These are phyloP conservation scores for Rhinocladiella similis DNA, from an alignment of 2,329 filamentous ascomycete species.

Conservation along the genomic window DNA sequence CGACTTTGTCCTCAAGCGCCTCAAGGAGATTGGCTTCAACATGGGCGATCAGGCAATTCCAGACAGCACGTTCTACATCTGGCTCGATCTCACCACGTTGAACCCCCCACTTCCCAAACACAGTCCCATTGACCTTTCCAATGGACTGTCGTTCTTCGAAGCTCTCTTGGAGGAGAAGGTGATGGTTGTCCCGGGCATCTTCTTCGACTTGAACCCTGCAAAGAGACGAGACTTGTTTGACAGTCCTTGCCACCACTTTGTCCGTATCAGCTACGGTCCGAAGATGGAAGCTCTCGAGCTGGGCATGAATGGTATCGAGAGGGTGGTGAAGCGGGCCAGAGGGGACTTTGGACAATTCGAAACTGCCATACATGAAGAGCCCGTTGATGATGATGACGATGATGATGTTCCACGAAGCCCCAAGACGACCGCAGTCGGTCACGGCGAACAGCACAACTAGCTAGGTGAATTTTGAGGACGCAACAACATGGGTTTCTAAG, in stretches of 20 bases:
- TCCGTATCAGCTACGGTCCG: conserved; percentile 77
- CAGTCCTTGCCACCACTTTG: conserved; percentile 89
- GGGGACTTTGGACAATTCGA: conserved; percentile 31
- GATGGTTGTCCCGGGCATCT: conserved; percentile 95
- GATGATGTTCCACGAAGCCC: conserved; percentile 7
- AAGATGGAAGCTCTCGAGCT: conserved; percentile 75
- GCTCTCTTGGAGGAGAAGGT: conserved; percentile 91
- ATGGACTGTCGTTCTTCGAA: conserved; percentile 96
- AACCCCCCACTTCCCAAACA: conserved; percentile 55
- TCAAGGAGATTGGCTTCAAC: conserved; percentile 80
- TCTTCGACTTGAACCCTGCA: conserved; percentile 93
- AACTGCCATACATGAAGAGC: conserved; percentile 23
- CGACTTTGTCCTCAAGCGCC: conserved; percentile 80
- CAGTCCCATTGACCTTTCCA: conserved; percentile 71
- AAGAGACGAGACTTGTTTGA: conserved; percentile 90
- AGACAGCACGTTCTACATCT: conserved; percentile 93
- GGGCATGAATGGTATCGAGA: conserved; percentile 82
- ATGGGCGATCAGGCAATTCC: conserved; percentile 71
- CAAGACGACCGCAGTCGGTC: conserved; percentile 4
- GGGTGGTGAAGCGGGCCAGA: conserved; percentile 61
- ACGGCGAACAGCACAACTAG: conserved; percentile 11
- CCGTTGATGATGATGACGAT: conserved; percentile 3
- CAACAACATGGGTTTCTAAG: background rate
- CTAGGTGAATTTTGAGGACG: background rate
- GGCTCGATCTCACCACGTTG: conserved; percentile 60